These are phyloP conservation scores for Verbascum thapsus DNA, from an alignment of 257 asterid genomes.

Conservation along the genomic window DNA sequence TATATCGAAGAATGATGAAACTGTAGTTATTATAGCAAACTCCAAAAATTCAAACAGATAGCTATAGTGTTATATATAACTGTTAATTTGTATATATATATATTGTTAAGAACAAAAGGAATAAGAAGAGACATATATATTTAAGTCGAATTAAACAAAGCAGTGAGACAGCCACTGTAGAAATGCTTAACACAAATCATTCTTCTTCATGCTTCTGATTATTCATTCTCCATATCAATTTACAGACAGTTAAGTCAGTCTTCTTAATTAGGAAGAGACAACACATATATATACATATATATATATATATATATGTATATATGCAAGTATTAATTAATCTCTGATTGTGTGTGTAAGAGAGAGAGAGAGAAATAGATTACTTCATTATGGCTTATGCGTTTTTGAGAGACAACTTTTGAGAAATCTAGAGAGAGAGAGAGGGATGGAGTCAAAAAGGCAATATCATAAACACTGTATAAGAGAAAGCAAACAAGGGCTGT, in stretches of 20 bases:
- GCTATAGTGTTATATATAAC: slow-evolving; percentile 20
- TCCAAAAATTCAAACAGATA: background rate
- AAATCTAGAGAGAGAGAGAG: slow-evolving; percentile 22
- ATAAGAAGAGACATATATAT: slow-evolving; percentile 22
- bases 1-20: background rate
- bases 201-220: slow-evolving; percentile 10
- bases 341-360: background rate
- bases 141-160: slow-evolving; percentile 20
- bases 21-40: too few relatives aligned
- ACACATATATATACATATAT: background rate
- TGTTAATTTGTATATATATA: slow-evolving; percentile 1
- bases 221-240: too few relatives aligned
- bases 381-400: background rate
- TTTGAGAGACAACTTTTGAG: slow-evolving; percentile 2
- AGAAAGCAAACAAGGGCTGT: slow-evolving; percentile 29
- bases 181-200: slow-evolving; percentile 17
- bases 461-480: slow-evolving; percentile 39
- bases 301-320: background rate
- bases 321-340: slow-evolving; percentile 25
- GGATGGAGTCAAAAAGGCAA: slow-evolving; percentile 34
- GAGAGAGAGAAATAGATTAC: background rate
- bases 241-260: background rate
- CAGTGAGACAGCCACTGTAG: slow-evolving; percentile 14
- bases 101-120: slow-evolving; percentile 44
- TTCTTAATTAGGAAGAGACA: slow-evolving; percentile 19